phyloP scores from a whole-genome alignment of 345 rosid genomes.

The Draba incana region DNA sequence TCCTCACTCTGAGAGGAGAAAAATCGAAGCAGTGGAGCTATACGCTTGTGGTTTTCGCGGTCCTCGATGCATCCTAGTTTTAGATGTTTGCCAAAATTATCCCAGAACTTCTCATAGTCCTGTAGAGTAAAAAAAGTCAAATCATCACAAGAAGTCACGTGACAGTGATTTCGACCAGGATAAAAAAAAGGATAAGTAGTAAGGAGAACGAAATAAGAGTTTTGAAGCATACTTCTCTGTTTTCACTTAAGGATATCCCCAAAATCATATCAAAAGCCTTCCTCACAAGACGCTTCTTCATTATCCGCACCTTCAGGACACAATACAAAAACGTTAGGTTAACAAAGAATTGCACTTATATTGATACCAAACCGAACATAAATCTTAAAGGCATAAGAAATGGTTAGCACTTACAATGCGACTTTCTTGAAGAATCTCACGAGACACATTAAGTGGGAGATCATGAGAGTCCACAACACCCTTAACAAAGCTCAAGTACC shows the following conservation, averaged over 20 bases:
- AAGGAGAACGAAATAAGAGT: constrained; percentile 1
- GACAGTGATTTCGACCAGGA: neutral
- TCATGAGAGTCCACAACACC: constrained; percentile 99
- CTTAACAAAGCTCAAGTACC: constrained; percentile 90
- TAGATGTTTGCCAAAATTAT: constrained; percentile 80
- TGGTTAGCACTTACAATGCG: constrained; percentile 62
- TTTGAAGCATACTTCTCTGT: constrained; percentile 63
- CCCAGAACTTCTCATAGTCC: constrained; percentile 99
- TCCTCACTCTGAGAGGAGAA: constrained; percentile 97
- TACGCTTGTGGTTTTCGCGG: constrained; percentile 95
- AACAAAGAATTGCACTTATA: neutral
- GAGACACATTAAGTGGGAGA: constrained; percentile 95
- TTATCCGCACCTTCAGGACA: constrained; percentile 73
- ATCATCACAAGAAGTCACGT: neutral
- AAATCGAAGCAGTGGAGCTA: constrained; percentile 91
- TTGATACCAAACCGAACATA: constrained; percentile 1
- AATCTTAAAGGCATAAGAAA: neutral
- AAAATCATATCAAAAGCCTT: constrained; percentile 97
- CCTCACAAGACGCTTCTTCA: constrained; percentile 88
- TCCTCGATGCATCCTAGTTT: constrained; percentile 97
- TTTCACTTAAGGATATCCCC: constrained; percentile 89
- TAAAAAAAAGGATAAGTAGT: neutral
- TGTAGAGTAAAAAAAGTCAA: constrained; percentile 38
- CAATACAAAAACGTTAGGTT: constrained; percentile 25
- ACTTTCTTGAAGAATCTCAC: constrained; percentile 99